These are phyloP conservation scores for Talaromyces borbonicus DNA, from an alignment of 495 filamentous ascomycete species.

Conservation along the genomic window DNA sequence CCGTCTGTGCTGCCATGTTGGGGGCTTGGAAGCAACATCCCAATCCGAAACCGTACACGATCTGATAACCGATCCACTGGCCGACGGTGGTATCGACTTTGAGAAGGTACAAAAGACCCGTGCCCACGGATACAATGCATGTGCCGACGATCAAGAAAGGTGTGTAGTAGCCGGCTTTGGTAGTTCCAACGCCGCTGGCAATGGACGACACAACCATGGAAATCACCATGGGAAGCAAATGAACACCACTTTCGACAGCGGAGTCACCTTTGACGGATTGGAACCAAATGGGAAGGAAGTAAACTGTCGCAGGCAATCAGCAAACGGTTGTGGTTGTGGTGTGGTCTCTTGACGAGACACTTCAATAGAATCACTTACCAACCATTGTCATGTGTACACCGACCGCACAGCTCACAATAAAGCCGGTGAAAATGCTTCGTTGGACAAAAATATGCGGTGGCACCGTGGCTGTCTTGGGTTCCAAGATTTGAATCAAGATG, in stretches of 20 bases:
- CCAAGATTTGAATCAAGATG: slow-evolving; percentile 20
- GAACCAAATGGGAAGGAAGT: slow-evolving; percentile 26
- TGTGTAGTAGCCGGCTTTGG: slow-evolving; percentile 39
- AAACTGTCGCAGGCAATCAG: slow-evolving; percentile 16
- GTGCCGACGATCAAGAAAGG: slow-evolving; percentile 42
- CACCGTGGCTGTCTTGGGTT: slow-evolving; percentile 32
- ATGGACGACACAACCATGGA: slow-evolving; percentile 38
- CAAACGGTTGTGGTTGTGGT: too few relatives aligned
- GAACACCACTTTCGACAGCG: slow-evolving; percentile 19
- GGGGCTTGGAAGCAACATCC: slow-evolving; percentile 41
- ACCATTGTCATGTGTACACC: slow-evolving; percentile 58
- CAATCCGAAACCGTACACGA: slow-evolving; percentile 49
- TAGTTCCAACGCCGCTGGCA: slow-evolving; percentile 56
- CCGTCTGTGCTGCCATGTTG: slow-evolving; percentile 53
- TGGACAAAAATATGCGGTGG: slow-evolving; percentile 25
- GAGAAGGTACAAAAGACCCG: slow-evolving; percentile 25
- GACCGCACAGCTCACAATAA: slow-evolving; percentile 49
- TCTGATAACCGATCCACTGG: slow-evolving; percentile 29
- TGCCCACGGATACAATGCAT: slow-evolving; percentile 43
- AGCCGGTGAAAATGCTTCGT: slow-evolving; percentile 14
- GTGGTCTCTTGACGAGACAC: slow-evolving; percentile 7
- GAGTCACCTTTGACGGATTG: slow-evolving; percentile 22
- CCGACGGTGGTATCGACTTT: slow-evolving; percentile 20
- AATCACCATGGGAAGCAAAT: slow-evolving; percentile 44
- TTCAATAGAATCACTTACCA: slow-evolving; percentile 68